Evolutionary conservation across 2,329 filamentous ascomycete species (phyloP), one percentile per base, ranked within the genome.

Genomic region (Orbilia quercus): DNA sequence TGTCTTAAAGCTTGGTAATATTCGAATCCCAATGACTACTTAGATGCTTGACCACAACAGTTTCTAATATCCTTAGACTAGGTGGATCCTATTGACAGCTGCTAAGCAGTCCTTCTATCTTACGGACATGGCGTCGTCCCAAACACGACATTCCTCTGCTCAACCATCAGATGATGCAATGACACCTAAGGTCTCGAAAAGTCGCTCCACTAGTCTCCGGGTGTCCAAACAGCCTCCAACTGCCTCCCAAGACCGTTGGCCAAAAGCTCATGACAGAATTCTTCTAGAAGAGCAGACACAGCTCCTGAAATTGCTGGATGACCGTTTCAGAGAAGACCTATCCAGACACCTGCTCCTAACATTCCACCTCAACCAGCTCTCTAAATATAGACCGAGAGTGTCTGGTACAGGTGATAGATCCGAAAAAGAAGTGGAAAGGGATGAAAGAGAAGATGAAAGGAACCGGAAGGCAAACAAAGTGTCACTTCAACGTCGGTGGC

Each of bases 271-370:
- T 9, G 67, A 72, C 40, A 58, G 53, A 23, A 16, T 48, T 12
- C 40, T 65, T 31, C 40, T 65, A 0, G 59, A 59, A 59, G 67
- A 65, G 18, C 59, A 72, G 20, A 51, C 48, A 14, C 59, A 59
- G 23, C 53, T 72, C 40, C 54, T 72, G 11, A 53, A 60, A 36
- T 65, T 59, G 11, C 42, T 72, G 38, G 65, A 71, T 28, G 72
- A 71, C 22, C 45, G 25, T 54, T 25, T 59, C n/a, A 47, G 55
- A 51, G 72, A 73, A 18, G 70, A 66, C 36, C 34, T 74, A 12
- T 47, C 54, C 12, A 44, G 63, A 40, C 63, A 66, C 16, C 48
- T 67, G 14, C 58, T 67, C 22, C 28, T 66, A 22, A 72, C 59
- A 20, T 72, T 54, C 14, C 67, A 72, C 20, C 18, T 58, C 23